Evolutionary conservation across 805 yeast genomes (phyloP), one percentile per base, ranked within the genome.

Genomic region (Ogataea ramenticola): DNA sequence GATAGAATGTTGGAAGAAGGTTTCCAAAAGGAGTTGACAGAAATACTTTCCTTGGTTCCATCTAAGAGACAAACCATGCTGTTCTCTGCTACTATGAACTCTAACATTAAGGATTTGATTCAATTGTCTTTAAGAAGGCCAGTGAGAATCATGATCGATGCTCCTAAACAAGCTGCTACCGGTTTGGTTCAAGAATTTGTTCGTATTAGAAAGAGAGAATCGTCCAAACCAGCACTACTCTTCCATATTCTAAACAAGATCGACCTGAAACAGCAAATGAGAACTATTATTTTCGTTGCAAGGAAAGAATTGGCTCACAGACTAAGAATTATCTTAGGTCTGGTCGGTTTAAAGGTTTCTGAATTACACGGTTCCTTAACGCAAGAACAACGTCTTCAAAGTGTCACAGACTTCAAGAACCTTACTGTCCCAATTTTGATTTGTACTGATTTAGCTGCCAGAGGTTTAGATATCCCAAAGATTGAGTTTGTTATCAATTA

Each of bases 1-100:
- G 99, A 93, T 74, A 81, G 99, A 70, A 93, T 93, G 98, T 75
- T 93, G 54, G 99, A 93, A 62, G 99, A 93, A 67, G 99, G 99
- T 59, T 93, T 93, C 78, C 96, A 90, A 65, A 87, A 81, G 43
- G 99, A 93, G 66, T 71, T 93, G 52, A 83, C 88, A 17, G 99
- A 93, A 62, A 91, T 93, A 47, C 75, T 93, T 65, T 75, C 85
- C 14, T 71, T 91, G 43, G 72, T 95, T 51, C 99, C 99, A 26
- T 77, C 81, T 41, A 87, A 87, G 66, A 80, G 98, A 63, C 99
- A 93, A 67, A 91, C 97, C 0, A 67, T 93, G 70, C 69, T 93
- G 54, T 93, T 90, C 57, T 93, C 99, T 31, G 99, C 99, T 39
- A 93, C 99, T 9, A 93, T 93, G 98, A 93, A 89, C 64, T 87